phyloP scores from a whole-genome alignment of 164 flowering plant species.

The Liquidambar formosana region DNA sequence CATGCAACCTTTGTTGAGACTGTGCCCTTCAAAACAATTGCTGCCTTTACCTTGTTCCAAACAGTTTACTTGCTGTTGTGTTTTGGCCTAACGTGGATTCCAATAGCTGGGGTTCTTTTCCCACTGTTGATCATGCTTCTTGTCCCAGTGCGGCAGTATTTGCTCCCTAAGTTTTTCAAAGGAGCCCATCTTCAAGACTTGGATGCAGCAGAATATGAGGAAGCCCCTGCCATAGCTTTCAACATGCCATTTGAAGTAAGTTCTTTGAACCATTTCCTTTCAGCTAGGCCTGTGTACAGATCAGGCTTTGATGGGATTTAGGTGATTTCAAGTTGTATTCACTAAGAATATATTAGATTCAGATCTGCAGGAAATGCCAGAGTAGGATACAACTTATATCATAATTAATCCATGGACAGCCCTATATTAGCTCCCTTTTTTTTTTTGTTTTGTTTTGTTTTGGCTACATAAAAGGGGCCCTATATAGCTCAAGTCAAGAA shows the following conservation, averaged over 20 bases:
- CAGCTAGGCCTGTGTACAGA: background rate
- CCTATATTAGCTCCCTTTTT: too few relatives aligned
- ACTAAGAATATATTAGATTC: too few relatives aligned
- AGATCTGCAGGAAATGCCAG: too few relatives aligned
- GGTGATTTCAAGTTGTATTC: background rate
- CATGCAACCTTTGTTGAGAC: constrained; percentile 89
- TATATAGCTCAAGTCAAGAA: background rate
- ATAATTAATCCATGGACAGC: background rate
- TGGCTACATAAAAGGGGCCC: too few relatives aligned
- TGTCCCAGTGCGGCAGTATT: constrained; percentile 83
- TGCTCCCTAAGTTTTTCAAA: constrained; percentile 89
- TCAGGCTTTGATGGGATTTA: background rate
- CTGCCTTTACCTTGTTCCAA: constrained; percentile 79
- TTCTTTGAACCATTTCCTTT: constrained; percentile 6
- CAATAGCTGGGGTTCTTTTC: constrained; percentile 89
- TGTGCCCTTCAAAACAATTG: constrained; percentile 80
- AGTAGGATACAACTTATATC: too few relatives aligned
- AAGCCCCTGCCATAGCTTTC: constrained; percentile 68
- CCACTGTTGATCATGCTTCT: constrained; percentile 92
- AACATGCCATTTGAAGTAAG: constrained; percentile 68
- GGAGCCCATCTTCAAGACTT: constrained; percentile 88
- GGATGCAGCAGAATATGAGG: constrained; percentile 96
- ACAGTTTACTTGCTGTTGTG: constrained; percentile 74
- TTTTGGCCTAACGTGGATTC: constrained; percentile 94
- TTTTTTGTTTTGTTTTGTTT: too few relatives aligned